Evolutionary conservation across 2,329 filamentous ascomycete genomes (phyloP), one percentile per base, ranked within the genome.

Genomic region (Torrubiellomyces zombiae): DNA sequence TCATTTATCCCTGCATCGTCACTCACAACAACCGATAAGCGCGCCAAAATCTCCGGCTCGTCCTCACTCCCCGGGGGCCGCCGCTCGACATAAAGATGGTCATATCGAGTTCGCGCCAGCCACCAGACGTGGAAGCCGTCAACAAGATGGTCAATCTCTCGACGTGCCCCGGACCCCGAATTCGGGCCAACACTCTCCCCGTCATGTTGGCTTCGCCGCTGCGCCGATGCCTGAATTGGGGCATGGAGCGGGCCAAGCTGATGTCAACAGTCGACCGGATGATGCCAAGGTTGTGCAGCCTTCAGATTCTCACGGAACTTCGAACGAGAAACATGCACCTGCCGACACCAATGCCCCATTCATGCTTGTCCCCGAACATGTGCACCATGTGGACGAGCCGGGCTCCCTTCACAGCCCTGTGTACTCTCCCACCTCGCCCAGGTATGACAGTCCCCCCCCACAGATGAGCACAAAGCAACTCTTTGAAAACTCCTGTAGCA

Each of bases 161-260:
- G n/a, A n/a, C n/a, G n/a, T n/a, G n/a, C n/a, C n/a, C n/a, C n/a
- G n/a, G n/a, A n/a, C n/a, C n/a, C n/a, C n/a, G n/a, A n/a, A n/a
- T n/a, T n/a, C n/a, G n/a, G 11, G 6, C 10, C 12, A n/a, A 18
- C 15, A 14, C 14, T 23, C 21, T 9, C 14, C 53, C 21, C 50
- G 56, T 6, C 67, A 69, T 36, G 66, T 76, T 18, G 69, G 65
- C 4, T 75, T 75, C 41, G 60, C 57, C 5, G 38, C 40, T 26
- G 22, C 29, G 3, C 28, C 28, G 6, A 30, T 36, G n/a, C 14
- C 17, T 5, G 32, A 37, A 9, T n/a, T n/a, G n/a, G n/a, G n/a
- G n/a, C n/a, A n/a, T n/a, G n/a, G n/a, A n/a, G n/a, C n/a, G n/a
- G n/a, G n/a, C n/a, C 32, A 32, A 4, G 10, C 5, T 18, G 27